phyloP scores from a whole-genome alignment of 179 eudicot species.

The Spergularia azorica region DNA sequence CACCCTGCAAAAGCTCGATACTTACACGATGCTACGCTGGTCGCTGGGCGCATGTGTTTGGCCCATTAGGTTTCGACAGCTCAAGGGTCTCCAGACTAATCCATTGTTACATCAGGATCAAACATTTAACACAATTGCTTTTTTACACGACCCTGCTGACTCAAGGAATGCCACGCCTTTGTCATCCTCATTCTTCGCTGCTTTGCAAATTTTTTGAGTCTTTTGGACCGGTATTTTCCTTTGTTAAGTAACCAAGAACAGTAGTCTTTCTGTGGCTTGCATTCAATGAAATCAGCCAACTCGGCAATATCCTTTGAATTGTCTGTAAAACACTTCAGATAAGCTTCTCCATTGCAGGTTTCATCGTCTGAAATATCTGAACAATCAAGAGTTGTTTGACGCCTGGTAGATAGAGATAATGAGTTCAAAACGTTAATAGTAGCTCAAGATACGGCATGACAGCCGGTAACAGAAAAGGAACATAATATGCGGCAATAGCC shows the following conservation, averaged over 20 bases:
- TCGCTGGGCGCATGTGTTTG: no score
- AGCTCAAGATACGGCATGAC: not conserved
- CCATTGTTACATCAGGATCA: not conserved
- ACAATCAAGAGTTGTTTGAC: conserved; percentile 1
- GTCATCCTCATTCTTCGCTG: conserved; percentile 50
- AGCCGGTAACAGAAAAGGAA: not conserved
- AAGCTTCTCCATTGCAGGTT: conserved; percentile 55
- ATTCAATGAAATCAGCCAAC: conserved; percentile 62
- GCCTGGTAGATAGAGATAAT: conserved; percentile 22
- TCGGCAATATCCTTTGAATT: conserved; percentile 41
- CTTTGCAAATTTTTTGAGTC: conserved; percentile 37
- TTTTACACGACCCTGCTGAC: not conserved
- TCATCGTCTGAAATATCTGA: conserved; percentile 30
- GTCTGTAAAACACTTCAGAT: conserved; percentile 34
- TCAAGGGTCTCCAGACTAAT: not conserved
- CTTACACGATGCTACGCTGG: no score
- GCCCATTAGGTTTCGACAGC: not conserved
- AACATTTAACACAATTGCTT: not conserved
- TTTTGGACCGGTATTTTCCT: conserved; percentile 41
- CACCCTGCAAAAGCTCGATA: no score
- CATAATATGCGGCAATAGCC: not conserved
- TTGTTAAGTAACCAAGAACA: conserved; percentile 51
- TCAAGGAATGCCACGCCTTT: conserved; percentile 38
- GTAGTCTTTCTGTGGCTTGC: conserved; percentile 68
- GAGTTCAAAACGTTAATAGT: not conserved